These are phyloP conservation scores for Chlorophyllum brunneum DNA, from an alignment of 768 basidiomycete genomes.

Conservation along the genomic window DNA sequence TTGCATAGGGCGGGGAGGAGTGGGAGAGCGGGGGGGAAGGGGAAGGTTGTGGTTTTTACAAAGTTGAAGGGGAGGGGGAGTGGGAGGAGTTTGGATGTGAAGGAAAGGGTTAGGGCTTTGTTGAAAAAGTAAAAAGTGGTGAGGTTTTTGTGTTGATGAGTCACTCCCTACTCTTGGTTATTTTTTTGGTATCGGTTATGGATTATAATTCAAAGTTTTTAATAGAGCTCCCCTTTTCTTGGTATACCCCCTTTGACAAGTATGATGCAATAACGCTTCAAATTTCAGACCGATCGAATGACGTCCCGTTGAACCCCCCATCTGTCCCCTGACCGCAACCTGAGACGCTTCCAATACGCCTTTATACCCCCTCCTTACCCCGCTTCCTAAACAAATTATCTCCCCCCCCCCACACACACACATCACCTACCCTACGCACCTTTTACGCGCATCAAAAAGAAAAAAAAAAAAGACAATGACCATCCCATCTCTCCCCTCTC, in stretches of 20 bases:
- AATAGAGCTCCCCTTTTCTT: too few species aligned
- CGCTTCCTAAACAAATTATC: background rate
- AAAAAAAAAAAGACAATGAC: too few species aligned
- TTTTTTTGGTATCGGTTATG: too few species aligned
- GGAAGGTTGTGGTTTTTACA: slow-evolving; percentile 75
- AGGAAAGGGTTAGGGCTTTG: slow-evolving; percentile 45
- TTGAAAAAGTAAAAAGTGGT: background rate
- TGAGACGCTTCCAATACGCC: background rate
- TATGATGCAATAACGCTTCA: too few species aligned
- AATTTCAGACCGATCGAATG: background rate
- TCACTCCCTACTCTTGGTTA: too few species aligned
- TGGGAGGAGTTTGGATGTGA: slow-evolving; percentile 44
- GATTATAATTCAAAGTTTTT: too few species aligned
- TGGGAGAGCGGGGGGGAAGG: slow-evolving; percentile 67
- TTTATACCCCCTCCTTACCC: background rate
- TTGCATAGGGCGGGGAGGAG: slow-evolving; percentile 87
- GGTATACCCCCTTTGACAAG: too few species aligned
- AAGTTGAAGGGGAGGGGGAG: slow-evolving; percentile 66
- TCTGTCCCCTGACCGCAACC: background rate
- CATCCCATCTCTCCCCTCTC: background rate
- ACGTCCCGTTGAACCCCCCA: background rate
- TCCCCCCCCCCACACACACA: background rate
- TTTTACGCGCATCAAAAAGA: too few species aligned
- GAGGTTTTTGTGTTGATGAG: background rate
- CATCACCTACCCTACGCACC: background rate